Evolutionary conservation across 2,329 filamentous ascomycete genomes (phyloP), one percentile per base, ranked within the genome.

Genomic region (Penicillium brevicompactum): DNA sequence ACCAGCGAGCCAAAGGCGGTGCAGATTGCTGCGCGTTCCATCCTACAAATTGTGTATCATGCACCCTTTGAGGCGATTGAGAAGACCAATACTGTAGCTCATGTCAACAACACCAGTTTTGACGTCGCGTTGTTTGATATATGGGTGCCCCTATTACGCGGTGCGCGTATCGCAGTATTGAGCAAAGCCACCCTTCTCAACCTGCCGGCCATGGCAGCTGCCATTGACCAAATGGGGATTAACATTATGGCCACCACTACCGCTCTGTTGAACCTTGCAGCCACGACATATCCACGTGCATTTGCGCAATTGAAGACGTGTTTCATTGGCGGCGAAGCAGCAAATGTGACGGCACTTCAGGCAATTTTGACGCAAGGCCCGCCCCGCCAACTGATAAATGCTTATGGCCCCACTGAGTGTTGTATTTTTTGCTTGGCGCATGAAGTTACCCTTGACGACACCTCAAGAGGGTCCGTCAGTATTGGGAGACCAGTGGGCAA

Each of bases 381-480:
- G 2, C 64, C 64, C 3, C 11, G 49, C 1, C 44, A 56, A 7
- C 49, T 68, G 7, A 58, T 60, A 9, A 68, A 68, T 22, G 60
- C 58, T 2, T 68, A 67, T 46, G 66, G 64, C 0, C 63, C 63
- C 2, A 67, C 63, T 1, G 66, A 68, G 27, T 63, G 57, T n/a
- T 61, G 57, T 16, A 47, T 61, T 11, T 61, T 57, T 45, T 64
- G 53, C 21, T 46, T 61, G 14, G 46, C 56, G 3, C 62, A 63
- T 14, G 14, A 44, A 9, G 48, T 68, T 14, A 59, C 62, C 0
- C 41, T 49, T 1, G 52, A 63, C 0, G 66, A 69, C 34, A 34
- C 55, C 1, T 16, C 55, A 3, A 24, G 8, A 2, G 57, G 52
- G 1, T 31, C 11, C 2, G 50, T 67, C 8, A 89, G 90, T 6